Base-by-base conservation (phyloP, 306 rosid species). In the Cucurbita argyrosperma region DNA sequence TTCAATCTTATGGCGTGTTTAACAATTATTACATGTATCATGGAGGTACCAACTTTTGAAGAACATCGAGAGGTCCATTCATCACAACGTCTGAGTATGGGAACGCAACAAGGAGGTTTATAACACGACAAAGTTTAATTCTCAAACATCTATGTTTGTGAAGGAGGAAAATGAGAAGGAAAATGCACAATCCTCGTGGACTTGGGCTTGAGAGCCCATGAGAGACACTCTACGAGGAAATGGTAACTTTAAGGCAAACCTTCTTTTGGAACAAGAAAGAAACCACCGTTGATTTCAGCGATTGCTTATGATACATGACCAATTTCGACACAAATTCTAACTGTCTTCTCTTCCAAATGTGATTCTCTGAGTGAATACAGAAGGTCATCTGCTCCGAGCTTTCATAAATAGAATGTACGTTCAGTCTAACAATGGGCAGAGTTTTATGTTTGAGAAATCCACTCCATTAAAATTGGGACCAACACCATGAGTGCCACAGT, bases 61-160 rank as follows among this genome's bases (percentile, higher is more conserved):
- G 62, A 57, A 57, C 62, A 23, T 57, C 62, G 0, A 15, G 8
- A 57, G 62, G 62, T 23, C 16, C 62, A 21, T 57, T 57, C 38
- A 57, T 57, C 62, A 10, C 38, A 8, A 56, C 62, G 2, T 57
- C 62, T 19, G 19, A 19, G 19, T 0, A 19, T 19, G 19, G 19
- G 19, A 19, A 19, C 19, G n/a, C n/a, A n/a, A n/a, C n/a, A n/a
- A n/a, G n/a, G n/a, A n/a, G n/a, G n/a, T n/a, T n/a, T 82, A 77
- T 39, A 88, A 84, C 78, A 84, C 87, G 0, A 83, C 92, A 14
- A 85, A 84, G 82, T 87, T 88, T 53, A 86, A 76, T 77, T 82
- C 81, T 3, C 93, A 88, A 84, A 86, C 90, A 42, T 79, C 84
- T 15, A n/a, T 84, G 1, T 86, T 80, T 82, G 78, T 56, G 18